Conservation (phyloP, 176 grass and related monocot species). For the Tuctoria greenei region DNA sequence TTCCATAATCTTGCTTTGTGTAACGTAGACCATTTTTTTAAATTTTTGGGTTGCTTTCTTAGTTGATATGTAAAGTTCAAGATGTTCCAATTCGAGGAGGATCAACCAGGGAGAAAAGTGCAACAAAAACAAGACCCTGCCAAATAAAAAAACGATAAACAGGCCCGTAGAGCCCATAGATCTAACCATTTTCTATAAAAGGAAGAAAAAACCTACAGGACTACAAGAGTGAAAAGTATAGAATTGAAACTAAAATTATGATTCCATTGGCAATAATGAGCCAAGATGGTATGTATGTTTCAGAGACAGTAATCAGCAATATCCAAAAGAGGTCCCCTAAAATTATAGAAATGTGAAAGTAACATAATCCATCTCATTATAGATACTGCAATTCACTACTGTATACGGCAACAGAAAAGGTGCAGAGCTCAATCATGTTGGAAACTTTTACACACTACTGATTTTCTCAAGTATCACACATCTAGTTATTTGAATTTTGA, state of each 20-base stretch:
- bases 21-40: not conserved
- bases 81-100: not conserved
- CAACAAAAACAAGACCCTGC: not conserved
- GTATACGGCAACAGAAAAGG: not conserved
- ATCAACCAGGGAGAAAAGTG: not conserved
- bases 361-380: not conserved
- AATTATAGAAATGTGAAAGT: not conserved
- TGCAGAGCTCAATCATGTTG: not conserved
- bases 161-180: not conserved
- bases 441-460: not conserved
- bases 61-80: not conserved
- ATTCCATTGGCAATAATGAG: no score
- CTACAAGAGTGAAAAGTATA: not conserved
- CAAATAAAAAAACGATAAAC: not conserved
- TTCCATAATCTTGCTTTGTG: not conserved
- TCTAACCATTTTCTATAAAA: not conserved
- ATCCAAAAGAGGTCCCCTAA: not conserved
- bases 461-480: not conserved
- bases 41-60: not conserved
- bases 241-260: not conserved
- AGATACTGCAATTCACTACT: not conserved
- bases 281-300: no score
- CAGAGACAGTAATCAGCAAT: not conserved
- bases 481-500: no score
- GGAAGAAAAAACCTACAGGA: not conserved